These are phyloP conservation scores for Barnettozyma sucrosica DNA, from an alignment of 805 yeast genomes.

Conservation along the genomic window DNA sequence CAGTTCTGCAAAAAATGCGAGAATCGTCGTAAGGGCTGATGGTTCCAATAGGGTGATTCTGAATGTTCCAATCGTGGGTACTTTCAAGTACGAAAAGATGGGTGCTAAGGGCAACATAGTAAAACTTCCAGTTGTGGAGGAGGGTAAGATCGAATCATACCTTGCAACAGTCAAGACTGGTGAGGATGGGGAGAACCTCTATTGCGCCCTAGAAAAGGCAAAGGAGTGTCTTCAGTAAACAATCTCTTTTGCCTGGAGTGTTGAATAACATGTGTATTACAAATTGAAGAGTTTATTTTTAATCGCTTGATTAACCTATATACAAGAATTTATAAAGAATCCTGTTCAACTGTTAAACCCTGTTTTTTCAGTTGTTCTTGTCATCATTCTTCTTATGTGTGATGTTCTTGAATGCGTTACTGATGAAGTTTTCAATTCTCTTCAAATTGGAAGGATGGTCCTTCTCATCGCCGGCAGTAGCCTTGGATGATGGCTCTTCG, in stretches of 20 bases:
- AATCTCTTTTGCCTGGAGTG: too few species aligned
- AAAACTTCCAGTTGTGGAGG: conserved; percentile 56
- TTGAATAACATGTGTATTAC: background rate
- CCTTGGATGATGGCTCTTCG: background rate
- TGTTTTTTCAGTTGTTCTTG: background rate
- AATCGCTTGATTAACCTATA: background rate
- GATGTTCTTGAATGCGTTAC: conserved; percentile 43
- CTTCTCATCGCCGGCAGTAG: background rate
- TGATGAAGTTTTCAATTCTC: conserved; percentile 47
- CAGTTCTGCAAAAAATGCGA: conserved; percentile 50
- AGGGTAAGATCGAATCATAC: conserved; percentile 58
- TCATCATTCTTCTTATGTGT: conserved; percentile 8
- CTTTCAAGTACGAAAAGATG: conserved; percentile 52
- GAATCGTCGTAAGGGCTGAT: conserved; percentile 81
- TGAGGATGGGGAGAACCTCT: conserved; percentile 56
- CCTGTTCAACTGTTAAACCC: background rate
- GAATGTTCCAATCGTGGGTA: conserved; percentile 55
- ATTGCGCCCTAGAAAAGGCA: conserved; percentile 26
- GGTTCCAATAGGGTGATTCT: conserved; percentile 77
- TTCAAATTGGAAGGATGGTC: conserved; percentile 44
- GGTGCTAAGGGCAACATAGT: conserved; percentile 59
- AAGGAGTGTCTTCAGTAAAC: conserved; percentile 6
- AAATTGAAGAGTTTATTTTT: background rate
- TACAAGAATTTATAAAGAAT: background rate
- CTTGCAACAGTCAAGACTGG: conserved; percentile 71